These are phyloP conservation scores for Amanita molliuscula DNA, from an alignment of 768 basidiomycete genomes.

Conservation along the genomic window DNA sequence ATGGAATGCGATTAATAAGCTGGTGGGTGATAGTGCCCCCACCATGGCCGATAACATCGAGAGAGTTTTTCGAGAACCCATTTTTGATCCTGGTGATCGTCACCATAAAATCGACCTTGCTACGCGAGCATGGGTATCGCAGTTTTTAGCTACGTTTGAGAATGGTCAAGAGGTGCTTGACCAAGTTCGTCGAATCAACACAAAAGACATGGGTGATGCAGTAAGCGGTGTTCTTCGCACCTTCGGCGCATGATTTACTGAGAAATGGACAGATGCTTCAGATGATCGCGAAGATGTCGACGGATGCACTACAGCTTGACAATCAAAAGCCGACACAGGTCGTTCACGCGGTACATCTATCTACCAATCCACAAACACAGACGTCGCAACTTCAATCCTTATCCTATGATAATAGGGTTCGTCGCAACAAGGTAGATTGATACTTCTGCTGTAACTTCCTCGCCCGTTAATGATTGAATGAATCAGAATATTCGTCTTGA, in stretches of 20 bases:
- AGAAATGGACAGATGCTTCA: constrained; percentile 21
- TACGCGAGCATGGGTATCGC: constrained; percentile 39
- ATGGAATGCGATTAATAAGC: constrained; percentile 27
- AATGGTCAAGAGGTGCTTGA: constrained; percentile 33
- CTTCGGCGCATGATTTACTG: constrained; percentile 1
- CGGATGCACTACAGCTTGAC: constrained; percentile 34
- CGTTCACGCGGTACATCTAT: constrained; percentile 21
- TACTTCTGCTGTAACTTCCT: not conserved
- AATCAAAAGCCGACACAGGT: constrained; percentile 33
- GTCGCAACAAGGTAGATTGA: constrained; percentile 26
- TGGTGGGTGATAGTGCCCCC: constrained; percentile 26
- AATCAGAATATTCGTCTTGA: constrained; percentile 20
- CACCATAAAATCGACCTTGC: constrained; percentile 26
- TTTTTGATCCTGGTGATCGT: constrained; percentile 22
- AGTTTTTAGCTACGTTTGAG: constrained; percentile 30
- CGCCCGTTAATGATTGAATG: not conserved
- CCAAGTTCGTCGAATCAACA: constrained; percentile 34
- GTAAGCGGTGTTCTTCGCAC: constrained; percentile 15
- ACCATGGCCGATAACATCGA: constrained; percentile 27
- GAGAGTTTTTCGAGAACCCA: constrained; percentile 23
- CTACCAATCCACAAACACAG: constrained; percentile 7
- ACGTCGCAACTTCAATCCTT: constrained; percentile 21
- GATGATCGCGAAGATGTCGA: constrained; percentile 34
- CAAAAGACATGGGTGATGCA: constrained; percentile 20
- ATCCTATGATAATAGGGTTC: constrained; percentile 26